Conservation (phyloP, 225 moss, liverwort and hornwort genomes). For the Pseudoscleropodium purum region DNA sequence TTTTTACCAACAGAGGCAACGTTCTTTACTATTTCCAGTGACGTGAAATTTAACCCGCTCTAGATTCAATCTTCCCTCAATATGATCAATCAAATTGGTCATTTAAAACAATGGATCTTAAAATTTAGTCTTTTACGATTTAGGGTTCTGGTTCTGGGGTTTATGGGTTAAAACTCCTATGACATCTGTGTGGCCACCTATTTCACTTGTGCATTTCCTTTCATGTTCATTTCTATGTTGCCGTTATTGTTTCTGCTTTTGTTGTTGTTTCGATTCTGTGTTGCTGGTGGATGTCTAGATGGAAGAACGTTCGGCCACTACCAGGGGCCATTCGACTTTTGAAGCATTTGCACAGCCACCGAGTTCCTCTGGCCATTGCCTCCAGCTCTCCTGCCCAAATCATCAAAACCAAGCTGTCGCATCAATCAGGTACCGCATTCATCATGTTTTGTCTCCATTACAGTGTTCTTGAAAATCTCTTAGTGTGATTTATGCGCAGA, state of each 20-base stretch:
- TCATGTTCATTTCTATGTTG: background rate
- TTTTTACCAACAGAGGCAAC: background rate
- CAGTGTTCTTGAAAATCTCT: background rate
- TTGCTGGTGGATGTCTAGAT: conserved; percentile 16
- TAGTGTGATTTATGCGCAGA: background rate
- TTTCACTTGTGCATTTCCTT: background rate
- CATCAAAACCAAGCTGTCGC: conserved; percentile 40
- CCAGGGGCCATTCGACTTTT: conserved; percentile 51
- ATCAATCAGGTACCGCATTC: conserved; percentile 33
- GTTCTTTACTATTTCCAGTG: no score
- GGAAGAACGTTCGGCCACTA: conserved; percentile 41
- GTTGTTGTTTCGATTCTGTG: background rate
- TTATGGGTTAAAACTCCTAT: background rate
- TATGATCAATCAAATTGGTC: background rate
- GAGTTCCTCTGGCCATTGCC: conserved; percentile 62
- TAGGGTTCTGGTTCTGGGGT: background rate
- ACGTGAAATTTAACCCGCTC: background rate
- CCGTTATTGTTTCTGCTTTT: background rate
- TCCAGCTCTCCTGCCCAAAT: conserved; percentile 58
- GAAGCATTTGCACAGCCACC: conserved; percentile 38
- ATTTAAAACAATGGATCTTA: background rate
- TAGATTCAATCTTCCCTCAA: background rate
- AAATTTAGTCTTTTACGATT: background rate
- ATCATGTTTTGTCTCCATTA: background rate
- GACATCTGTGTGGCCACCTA: background rate